Evolutionary conservation across 2,329 filamentous ascomycete genomes (phyloP).

Genomic region (Hortaea werneckii): DNA sequence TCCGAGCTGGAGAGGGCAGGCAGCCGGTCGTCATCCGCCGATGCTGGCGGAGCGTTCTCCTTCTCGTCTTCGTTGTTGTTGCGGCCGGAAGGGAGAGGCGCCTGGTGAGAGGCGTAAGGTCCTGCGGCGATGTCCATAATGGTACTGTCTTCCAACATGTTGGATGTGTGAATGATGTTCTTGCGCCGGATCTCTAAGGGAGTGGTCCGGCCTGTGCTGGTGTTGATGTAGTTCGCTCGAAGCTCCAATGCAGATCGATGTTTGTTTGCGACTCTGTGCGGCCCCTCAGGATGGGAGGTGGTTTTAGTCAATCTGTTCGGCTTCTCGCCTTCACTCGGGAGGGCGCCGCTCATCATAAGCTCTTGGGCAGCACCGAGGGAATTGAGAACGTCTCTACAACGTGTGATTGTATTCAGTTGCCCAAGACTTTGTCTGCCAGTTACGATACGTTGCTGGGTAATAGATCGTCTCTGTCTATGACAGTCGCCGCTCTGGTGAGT

Average conservation of each 20-base stretch:
- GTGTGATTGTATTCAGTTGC: slow-evolving; percentile 4
- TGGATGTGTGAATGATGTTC: slow-evolving; percentile 9
- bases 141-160: slow-evolving; percentile 23
- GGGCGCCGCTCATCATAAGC: slow-evolving; percentile 2
- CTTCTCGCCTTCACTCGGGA: neutral
- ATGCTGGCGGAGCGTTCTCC: slow-evolving; percentile 11
- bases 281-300: neutral
- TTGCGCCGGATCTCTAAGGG: slow-evolving; percentile 17
- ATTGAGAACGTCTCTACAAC: neutral
- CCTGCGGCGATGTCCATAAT: slow-evolving; percentile 24
- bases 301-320: neutral
- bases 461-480: neutral
- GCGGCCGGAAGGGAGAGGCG: neutral
- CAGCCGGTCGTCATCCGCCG: slow-evolving; percentile 6
- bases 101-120: slow-evolving; percentile 18
- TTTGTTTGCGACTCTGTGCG: slow-evolving; percentile 1
- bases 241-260: slow-evolving; percentile 26
- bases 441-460: slow-evolving; percentile 1
- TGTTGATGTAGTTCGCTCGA: slow-evolving; percentile 22
- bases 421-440: slow-evolving; percentile 4
- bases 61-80: slow-evolving; percentile 1
- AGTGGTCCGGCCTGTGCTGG: slow-evolving; percentile 7
- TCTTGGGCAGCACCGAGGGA: neutral
- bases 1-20: slow-evolving; percentile 21
- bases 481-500: slow-evolving; percentile 1